Percentiles rank a stretch among this genome's conserved stretches.
Evolutionary conservation across 208 protist species (phyloP).

Genomic region (Phytomonas serpens): DNA sequence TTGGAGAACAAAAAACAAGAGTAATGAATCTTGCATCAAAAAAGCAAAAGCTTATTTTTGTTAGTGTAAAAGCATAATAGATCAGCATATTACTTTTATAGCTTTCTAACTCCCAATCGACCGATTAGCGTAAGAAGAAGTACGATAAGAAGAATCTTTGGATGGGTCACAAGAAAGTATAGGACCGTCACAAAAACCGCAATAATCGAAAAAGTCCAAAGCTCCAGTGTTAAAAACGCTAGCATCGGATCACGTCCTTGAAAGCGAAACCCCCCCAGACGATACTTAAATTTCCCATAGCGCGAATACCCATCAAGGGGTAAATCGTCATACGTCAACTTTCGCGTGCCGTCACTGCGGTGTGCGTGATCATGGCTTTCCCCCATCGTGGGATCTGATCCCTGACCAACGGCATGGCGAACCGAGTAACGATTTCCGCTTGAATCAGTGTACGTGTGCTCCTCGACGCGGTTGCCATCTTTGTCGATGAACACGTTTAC

Average conservation of each 20-base stretch:
- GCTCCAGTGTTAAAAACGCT: slow-evolving; percentile 37
- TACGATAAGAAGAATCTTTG: slow-evolving; percentile 1
- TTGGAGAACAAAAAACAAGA: slow-evolving; percentile 4
- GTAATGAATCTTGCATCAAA: background rate
- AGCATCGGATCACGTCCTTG: slow-evolving; percentile 60
- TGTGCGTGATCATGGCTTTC: slow-evolving; percentile 53
- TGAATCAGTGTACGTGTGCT: slow-evolving; percentile 60
- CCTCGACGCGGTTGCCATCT: slow-evolving; percentile 80
- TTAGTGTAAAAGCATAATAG: slow-evolving; percentile 3
- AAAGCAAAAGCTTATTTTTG: slow-evolving; percentile 2
- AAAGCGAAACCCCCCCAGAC: slow-evolving; percentile 54
- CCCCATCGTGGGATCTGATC: slow-evolving; percentile 52
- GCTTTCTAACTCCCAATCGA: background rate
- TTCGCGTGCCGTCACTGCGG: slow-evolving; percentile 18
- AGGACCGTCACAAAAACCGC: background rate
- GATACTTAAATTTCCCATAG: slow-evolving; percentile 45
- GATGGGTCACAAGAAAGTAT: slow-evolving; percentile 5
- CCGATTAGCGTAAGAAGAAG: background rate
- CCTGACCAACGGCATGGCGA: slow-evolving; percentile 41
- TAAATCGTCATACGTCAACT: background rate
- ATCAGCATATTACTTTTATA: slow-evolving; percentile 1
- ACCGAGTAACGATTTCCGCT: slow-evolving; percentile 62
- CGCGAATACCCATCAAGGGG: background rate
- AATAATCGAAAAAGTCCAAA: slow-evolving; percentile 2
- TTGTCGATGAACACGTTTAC: slow-evolving; percentile 49